Conservation (phyloP, 768 basidiomycete genomes). For the Exidia glandulosa region DNA sequence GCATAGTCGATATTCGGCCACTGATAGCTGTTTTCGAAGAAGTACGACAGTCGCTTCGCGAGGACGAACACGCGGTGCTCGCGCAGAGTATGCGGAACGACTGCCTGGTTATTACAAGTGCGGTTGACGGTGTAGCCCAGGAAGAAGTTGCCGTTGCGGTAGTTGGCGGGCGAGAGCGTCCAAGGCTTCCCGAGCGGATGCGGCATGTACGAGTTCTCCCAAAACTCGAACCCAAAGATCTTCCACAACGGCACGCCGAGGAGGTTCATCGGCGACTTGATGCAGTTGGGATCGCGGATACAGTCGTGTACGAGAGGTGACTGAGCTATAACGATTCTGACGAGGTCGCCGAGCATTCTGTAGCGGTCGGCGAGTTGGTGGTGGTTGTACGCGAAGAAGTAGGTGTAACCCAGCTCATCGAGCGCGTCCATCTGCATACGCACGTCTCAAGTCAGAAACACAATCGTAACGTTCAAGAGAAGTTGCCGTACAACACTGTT, state of each 20-base stretch:
- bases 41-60: slow-evolving; percentile 1
- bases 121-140: slow-evolving; percentile 5
- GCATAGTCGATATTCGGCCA: neutral
- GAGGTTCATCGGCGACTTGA: slow-evolving; percentile 3
- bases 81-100: neutral
- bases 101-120: slow-evolving; percentile 2
- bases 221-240: slow-evolving; percentile 1
- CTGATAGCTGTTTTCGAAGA: neutral
- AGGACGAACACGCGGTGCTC: slow-evolving; percentile 4
- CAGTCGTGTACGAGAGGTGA: neutral
- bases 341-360: neutral
- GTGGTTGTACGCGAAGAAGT: neutral
- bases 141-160: slow-evolving; percentile 1
- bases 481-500: neutral
- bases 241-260: slow-evolving; percentile 1
- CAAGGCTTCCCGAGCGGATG: slow-evolving; percentile 1
- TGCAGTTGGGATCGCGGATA: neutral
- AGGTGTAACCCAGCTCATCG: slow-evolving; percentile 2
- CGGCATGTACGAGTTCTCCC: neutral
- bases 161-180: slow-evolving; percentile 5
- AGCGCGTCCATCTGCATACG: neutral
- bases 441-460: neutral
- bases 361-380: neutral
- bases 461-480: neutral
- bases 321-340: neutral